These are phyloP conservation scores for Mrakia gelida DNA, from an alignment of 768 basidiomycete genomes.

Conservation along the genomic window DNA sequence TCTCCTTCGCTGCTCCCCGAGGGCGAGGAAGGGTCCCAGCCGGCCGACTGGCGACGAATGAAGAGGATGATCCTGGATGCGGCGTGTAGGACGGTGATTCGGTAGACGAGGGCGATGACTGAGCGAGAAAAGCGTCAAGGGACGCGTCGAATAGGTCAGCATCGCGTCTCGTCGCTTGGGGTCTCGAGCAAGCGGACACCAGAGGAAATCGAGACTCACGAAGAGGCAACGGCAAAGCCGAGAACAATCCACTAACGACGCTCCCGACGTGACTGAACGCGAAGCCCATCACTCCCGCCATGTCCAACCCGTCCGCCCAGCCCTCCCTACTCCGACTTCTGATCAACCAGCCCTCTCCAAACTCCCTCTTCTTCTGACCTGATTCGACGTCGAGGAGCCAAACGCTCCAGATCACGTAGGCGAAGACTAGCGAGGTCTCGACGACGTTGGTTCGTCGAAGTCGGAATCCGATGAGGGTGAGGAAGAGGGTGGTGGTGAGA, in stretches of 20 bases:
- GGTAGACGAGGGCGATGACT: constrained; percentile 72
- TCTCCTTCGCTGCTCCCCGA: constrained; percentile 45
- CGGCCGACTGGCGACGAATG: constrained; percentile 59
- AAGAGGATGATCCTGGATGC: constrained; percentile 79
- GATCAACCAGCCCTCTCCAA: constrained; percentile 46
- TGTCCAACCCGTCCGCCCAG: constrained; percentile 28
- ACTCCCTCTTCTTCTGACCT: constrained; percentile 29
- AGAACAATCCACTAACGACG: constrained; percentile 16
- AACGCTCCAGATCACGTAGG: constrained; percentile 84
- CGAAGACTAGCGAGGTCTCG: constrained; percentile 78
- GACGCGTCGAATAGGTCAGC: constrained; percentile 50
- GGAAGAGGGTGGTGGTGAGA: constrained; percentile 79
- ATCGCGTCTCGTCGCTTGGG: constrained; percentile 68
- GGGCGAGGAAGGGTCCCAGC: constrained; percentile 38
- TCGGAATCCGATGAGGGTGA: constrained; percentile 86
- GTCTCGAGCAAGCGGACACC: too few relatives aligned
- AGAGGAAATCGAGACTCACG: background rate
- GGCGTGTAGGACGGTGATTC: constrained; percentile 71
- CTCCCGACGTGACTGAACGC: constrained; percentile 1
- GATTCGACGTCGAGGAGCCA: constrained; percentile 62
- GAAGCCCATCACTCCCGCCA: constrained; percentile 8
- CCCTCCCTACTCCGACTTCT: background rate
- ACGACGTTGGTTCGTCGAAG: constrained; percentile 85
- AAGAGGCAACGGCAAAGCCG: background rate
- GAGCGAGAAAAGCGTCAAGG: constrained; percentile 61